Percentiles rank a stretch among this genome's conserved stretches.
Evolutionary conservation across 2,329 filamentous ascomycete species (phyloP).

Genomic region (Cucurbitaria berberidis): DNA sequence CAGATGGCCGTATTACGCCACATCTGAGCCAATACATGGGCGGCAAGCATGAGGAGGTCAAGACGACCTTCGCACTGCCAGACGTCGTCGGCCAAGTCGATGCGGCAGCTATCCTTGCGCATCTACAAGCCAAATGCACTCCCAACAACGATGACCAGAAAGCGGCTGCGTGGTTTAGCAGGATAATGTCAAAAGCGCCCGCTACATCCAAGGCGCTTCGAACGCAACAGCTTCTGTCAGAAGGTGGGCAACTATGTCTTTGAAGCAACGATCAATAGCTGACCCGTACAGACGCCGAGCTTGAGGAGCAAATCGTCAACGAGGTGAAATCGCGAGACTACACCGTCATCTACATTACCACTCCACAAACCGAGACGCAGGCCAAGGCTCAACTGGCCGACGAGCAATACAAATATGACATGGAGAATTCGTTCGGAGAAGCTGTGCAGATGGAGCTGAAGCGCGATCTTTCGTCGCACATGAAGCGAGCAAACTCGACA

Average conservation of each 20-base stretch:
- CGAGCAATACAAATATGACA: conserved; percentile 61
- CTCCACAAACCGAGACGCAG: conserved; percentile 53
- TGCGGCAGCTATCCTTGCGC: conserved; percentile 48
- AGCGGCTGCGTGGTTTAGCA: conserved; percentile 6
- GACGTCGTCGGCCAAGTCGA: conserved; percentile 61
- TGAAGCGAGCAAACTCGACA: conserved; percentile 28
- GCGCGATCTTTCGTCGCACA: conserved; percentile 60
- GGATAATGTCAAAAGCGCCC: conserved; percentile 21
- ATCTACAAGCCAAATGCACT: conserved; percentile 57
- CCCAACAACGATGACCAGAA: conserved; percentile 34
- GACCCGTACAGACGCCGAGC: conserved; percentile 25
- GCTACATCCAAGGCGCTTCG: conserved; percentile 18
- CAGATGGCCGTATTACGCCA: conserved; percentile 58
- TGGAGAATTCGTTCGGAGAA: conserved; percentile 66
- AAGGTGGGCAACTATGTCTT: conserved; percentile 20
- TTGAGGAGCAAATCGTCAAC: conserved; percentile 37
- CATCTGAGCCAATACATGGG: conserved; percentile 61
- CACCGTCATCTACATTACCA: conserved; percentile 78
- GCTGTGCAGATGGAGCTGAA: conserved; percentile 75
- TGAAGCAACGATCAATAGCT: background rate
- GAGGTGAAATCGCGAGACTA: conserved; percentile 61
- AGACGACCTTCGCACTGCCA: conserved; percentile 59
- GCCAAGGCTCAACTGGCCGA: conserved; percentile 30
- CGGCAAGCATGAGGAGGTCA: conserved; percentile 58
- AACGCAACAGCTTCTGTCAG: conserved; percentile 19